Base-by-base conservation (phyloP, 1,284 basidiomycete species). In the Laetiporus sulphureus region DNA sequence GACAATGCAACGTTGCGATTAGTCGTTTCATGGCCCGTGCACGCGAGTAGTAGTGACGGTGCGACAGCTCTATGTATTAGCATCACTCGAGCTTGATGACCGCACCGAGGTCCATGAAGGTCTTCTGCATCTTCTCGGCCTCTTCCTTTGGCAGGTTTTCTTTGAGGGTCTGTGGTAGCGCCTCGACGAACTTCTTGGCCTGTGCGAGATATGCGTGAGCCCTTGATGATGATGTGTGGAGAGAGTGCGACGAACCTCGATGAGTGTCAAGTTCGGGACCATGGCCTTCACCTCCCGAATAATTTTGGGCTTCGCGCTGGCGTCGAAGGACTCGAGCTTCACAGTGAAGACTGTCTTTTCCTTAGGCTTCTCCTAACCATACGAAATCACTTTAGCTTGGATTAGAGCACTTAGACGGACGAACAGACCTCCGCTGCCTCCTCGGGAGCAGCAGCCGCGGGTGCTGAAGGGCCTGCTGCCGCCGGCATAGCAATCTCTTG, bases 171-270 rank as follows among this genome's bases (percentile, higher is more conserved):
- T 98, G 89, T 24, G 96, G 96, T 53, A 92, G 70, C 20, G 90
- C 92, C 68, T 99, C 96, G 46, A 99, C 96, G 58, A 99, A 97
- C 71, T 97, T 99, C 79, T 99, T 99, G 27, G 96, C 96, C 93
- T 96, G 54, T n/a, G 32, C 23, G 29, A 18, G 27, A 13, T 10
- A 1, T 16, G 23, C 16, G 11, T 47, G 22, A 39, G 32, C 27
- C 15, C 42, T 22, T 40, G 34, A 18, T 32, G 48, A 44, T 48
- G 43, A 41, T 37, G 30, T 41, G 6, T 25, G 19, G 21, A 43
- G 23, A 33, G 23, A 57, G 48, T 40, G 61, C 21, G 12, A 77
- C 91, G 59, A 59, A 94, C 93, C 64, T 96, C 94, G 50, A 97
- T 93, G 58, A 98, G 78, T 45, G 92, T 96, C 64, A 98, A 80